These are phyloP conservation scores for Ceratocystis eucalypticola DNA, from an alignment of 2,329 filamentous ascomycete genomes.

Conservation along the genomic window DNA sequence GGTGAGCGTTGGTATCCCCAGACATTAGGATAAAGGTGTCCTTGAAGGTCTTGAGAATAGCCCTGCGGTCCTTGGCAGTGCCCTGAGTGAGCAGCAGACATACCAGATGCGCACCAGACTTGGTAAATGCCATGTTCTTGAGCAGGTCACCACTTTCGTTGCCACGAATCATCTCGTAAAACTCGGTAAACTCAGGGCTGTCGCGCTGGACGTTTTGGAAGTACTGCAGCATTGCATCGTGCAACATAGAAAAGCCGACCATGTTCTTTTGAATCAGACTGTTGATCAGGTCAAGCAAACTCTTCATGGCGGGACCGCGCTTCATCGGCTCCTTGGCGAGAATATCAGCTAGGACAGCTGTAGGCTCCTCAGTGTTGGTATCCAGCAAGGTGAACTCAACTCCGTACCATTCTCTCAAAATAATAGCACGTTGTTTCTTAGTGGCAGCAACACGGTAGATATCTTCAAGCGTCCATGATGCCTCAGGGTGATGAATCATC, in stretches of 20 bases:
- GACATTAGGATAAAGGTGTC: constrained; percentile 79
- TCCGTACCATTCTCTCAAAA: constrained; percentile 93
- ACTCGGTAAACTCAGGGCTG: constrained; percentile 71
- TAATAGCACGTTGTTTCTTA: constrained; percentile 66
- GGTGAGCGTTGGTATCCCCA: constrained; percentile 62
- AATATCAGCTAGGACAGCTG: constrained; percentile 60
- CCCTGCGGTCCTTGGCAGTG: constrained; percentile 82
- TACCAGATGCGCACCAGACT: constrained; percentile 69
- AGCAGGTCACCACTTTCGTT: constrained; percentile 82
- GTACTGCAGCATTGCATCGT: constrained; percentile 97
- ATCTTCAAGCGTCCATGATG: constrained; percentile 94
- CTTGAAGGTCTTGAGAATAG: constrained; percentile 78
- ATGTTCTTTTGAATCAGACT: constrained; percentile 90
- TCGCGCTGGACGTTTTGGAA: constrained; percentile 67
- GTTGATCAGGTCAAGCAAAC: constrained; percentile 77
- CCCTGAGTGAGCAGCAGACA: constrained; percentile 73
- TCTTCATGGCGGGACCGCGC: constrained; percentile 72
- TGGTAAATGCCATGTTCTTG: constrained; percentile 94
- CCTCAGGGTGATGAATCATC: constrained; percentile 90
- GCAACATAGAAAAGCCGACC: constrained; percentile 92
- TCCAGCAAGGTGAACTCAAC: constrained; percentile 79
- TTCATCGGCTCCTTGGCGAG: constrained; percentile 70
- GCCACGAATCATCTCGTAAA: constrained; percentile 78
- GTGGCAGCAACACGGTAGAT: constrained; percentile 84
- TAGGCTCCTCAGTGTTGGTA: constrained; percentile 40